Conservation (phyloP, 305 asterid species). For the Fraxinus greggii region DNA sequence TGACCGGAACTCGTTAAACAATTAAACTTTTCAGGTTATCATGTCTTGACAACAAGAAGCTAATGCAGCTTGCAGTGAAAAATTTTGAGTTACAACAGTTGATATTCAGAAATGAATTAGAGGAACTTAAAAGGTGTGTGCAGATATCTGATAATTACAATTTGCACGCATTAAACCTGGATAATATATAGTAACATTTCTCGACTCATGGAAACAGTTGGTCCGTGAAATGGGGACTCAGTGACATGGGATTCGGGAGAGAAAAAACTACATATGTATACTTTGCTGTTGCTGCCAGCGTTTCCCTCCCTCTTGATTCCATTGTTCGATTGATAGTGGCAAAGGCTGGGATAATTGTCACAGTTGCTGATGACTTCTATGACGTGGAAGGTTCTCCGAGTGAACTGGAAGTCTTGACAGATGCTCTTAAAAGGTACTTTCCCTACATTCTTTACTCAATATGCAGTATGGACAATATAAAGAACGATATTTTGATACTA, state of each 20-base stretch:
- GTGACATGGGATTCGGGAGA: slow-evolving; percentile 66
- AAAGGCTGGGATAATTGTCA: slow-evolving; percentile 48
- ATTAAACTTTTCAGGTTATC: slow-evolving; percentile 31
- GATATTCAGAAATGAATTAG: slow-evolving; percentile 43
- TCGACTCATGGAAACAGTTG: slow-evolving; percentile 34
- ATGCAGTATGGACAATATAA: not conserved
- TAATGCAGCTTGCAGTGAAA: slow-evolving; percentile 50
- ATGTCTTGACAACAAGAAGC: slow-evolving; percentile 37
- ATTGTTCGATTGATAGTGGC: slow-evolving; percentile 38
- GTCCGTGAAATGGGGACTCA: slow-evolving; percentile 51
- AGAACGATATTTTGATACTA: not conserved
- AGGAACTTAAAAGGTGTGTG: slow-evolving; percentile 51
- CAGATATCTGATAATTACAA: not conserved
- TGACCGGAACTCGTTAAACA: not conserved
- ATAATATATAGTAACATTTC: not conserved
- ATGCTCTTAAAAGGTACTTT: slow-evolving; percentile 44
- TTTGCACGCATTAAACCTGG: not conserved
- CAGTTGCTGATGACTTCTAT: slow-evolving; percentile 62
- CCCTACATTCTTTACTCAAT: not conserved
- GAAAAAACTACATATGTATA: slow-evolving; percentile 54
- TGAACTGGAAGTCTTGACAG: slow-evolving; percentile 43
- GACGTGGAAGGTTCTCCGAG: slow-evolving; percentile 50
- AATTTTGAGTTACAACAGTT: slow-evolving; percentile 46
- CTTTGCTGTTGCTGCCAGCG: slow-evolving; percentile 42
- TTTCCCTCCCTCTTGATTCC: slow-evolving; percentile 40